Evolutionary conservation across 768 basidiomycete species (phyloP), one percentile per base, ranked within the genome.

Genomic region (Boletus sp.): DNA sequence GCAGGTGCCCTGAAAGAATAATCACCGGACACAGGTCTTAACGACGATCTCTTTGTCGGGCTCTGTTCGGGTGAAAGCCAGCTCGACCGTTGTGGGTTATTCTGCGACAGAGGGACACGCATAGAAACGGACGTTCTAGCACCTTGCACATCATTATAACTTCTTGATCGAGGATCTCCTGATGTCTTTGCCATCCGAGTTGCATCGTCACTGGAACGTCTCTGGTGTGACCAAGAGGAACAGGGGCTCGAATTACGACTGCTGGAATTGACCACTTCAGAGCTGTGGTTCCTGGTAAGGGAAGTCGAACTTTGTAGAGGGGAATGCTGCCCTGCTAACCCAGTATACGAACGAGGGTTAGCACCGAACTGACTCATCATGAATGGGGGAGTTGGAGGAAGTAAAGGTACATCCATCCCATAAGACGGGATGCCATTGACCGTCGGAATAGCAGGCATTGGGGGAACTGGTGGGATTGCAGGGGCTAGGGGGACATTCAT

Each of bases 341-440:
- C 70, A 17, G 55, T 61, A 35, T 58, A 59, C 46, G 68, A 66
- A 21, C 67, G 71, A 23, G 78, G 75, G 30, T 81, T 76, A 53
- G 77, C 46, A 15, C 74, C 72, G 30, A 66, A 82, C 53, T 82
- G 78, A 51, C 82, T 81, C 73, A 86, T 78, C 84, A 88, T 88
- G 70, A 89, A 90, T 13, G 88, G 86, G 23, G 88, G 80, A 1
- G 83, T 77, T 6, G 88, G 88, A 10, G 88, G 88, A 30, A 90
- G 75, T 10, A 90, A 72, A 7, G 87, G 85, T 79, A 82, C 81
- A 58, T 88, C 84, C 70, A 83, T 72, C 50, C 77, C 70, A 53
- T 74, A 77, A 38, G 78, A 72, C 9, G 78, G 75, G 47, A 81
- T 68, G 43, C 73, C 67, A 45, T 69, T 65, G 59, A 70, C 64